Evolutionary conservation across 83 land plant species (phyloP).

Genomic region (Diphasiastrum complanatum): DNA sequence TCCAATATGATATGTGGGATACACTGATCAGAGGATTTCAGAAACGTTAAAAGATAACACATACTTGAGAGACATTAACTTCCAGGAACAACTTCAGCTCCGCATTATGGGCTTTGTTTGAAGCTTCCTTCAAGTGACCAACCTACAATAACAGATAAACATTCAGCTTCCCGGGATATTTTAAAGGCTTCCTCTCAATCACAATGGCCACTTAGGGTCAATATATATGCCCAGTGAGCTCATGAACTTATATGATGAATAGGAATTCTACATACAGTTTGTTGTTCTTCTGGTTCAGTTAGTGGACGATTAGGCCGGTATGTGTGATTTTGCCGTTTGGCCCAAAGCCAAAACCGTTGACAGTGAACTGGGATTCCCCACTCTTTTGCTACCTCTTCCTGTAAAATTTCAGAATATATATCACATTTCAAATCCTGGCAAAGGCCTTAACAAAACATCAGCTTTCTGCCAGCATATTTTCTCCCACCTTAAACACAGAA

Average conservation of each 20-base stretch:
- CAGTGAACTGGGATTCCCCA: constrained; percentile 55
- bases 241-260: neutral
- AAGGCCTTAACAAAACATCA: no score
- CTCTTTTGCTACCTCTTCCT: constrained; percentile 84
- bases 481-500: constrained; percentile 45
- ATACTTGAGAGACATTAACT: constrained; percentile 58
- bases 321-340: constrained; percentile 64
- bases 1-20: no score
- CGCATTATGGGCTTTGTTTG: constrained; percentile 77
- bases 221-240: no score
- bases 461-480: no score
- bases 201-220: no score
- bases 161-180: neutral
- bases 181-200: no score
- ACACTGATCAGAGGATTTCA: no score
- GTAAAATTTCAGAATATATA: no score
- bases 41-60: neutral
- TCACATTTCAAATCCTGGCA: no score
- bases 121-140: constrained; percentile 72
- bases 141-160: no score
- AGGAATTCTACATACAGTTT: constrained; percentile 35
- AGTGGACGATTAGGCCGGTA: constrained; percentile 64
- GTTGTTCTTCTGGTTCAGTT: constrained; percentile 47
- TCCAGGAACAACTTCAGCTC: constrained; percentile 92
- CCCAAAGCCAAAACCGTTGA: constrained; percentile 69